Evolutionary conservation across 164 flowering plant genomes (phyloP).

Genomic region (Magnolia officinalis): DNA sequence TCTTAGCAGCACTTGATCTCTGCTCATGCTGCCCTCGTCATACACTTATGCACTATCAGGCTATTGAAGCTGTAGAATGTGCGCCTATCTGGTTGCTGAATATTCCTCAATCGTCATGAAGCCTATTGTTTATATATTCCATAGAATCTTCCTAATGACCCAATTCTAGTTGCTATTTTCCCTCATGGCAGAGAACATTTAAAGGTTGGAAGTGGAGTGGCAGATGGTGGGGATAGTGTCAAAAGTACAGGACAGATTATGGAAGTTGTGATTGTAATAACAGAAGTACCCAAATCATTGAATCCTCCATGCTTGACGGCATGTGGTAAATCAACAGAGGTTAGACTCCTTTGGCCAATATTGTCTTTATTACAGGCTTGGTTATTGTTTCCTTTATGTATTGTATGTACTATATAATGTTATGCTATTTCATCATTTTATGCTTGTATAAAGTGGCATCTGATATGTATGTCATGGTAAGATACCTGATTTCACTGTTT

Average conservation of each 20-base stretch:
- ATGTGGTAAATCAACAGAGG: conserved; percentile 52
- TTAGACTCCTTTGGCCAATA: conserved; percentile 16
- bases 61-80: too few relatives aligned
- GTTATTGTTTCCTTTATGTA: background rate
- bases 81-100: too few relatives aligned
- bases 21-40: too few relatives aligned
- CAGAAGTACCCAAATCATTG: conserved; percentile 36
- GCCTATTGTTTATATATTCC: background rate
- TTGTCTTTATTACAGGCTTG: background rate
- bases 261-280: conserved; percentile 70
- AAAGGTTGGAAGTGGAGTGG: conserved; percentile 64
- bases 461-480: background rate
- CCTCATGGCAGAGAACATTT: conserved; percentile 38
- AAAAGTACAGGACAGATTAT: conserved; percentile 31
- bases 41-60: too few relatives aligned
- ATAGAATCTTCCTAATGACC: background rate
- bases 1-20: too few relatives aligned
- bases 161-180: background rate
- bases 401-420: too few relatives aligned
- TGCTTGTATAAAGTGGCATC: background rate
- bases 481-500: background rate
- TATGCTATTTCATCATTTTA: background rate
- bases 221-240: conserved; percentile 27
- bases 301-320: conserved; percentile 37
- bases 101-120: background rate